Evolutionary conservation across 495 filamentous ascomycete genomes (phyloP).

Genomic region (Xylaria acuta): DNA sequence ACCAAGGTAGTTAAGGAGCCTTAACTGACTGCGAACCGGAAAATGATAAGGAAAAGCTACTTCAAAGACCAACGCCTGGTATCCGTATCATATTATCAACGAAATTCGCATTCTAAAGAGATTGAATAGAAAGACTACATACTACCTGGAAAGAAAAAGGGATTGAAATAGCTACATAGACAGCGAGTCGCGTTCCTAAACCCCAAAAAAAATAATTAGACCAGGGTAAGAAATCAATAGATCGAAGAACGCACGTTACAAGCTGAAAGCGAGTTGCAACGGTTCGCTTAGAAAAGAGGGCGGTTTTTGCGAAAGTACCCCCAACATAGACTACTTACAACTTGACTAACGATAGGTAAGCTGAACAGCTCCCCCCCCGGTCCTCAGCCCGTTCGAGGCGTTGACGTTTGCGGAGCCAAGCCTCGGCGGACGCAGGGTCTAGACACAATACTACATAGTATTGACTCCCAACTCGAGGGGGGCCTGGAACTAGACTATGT

Average conservation of each 20-base stretch:
- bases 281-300: not conserved
- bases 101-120: not conserved
- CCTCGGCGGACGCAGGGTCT: constrained; percentile 11
- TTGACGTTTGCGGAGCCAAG: not conserved
- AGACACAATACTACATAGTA: not conserved
- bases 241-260: not conserved
- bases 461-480: not conserved
- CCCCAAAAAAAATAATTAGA: not conserved
- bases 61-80: not conserved
- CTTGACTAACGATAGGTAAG: not conserved
- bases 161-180: not conserved
- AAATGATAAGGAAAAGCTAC: not conserved
- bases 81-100: not conserved
- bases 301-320: not conserved
- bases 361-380: constrained; percentile 1
- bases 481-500: not conserved
- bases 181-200: not conserved
- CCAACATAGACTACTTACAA: not conserved
- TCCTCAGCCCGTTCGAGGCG: constrained; percentile 18
- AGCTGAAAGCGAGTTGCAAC: constrained; percentile 13
- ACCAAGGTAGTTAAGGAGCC: not conserved
- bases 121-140: not conserved
- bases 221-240: not conserved
- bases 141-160: not conserved
- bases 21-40: too few species aligned